Evolutionary conservation across 768 basidiomycete genomes (phyloP).

Genomic region (Panaeolus cyanescens): DNA sequence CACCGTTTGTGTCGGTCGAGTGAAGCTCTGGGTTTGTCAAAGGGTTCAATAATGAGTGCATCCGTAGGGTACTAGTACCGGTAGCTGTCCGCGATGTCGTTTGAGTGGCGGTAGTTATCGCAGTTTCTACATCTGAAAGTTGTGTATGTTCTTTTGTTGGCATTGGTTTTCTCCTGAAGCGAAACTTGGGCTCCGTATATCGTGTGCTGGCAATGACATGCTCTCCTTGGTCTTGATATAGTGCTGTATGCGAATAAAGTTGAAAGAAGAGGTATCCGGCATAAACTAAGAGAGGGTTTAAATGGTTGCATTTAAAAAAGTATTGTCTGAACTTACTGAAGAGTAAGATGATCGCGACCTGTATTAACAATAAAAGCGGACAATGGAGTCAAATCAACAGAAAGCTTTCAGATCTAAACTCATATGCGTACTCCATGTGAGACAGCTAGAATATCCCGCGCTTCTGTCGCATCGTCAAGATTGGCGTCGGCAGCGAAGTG

Average conservation of each 20-base stretch:
- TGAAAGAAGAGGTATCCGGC: conserved; percentile 78
- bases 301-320: conserved; percentile 25
- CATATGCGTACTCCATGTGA: conserved; percentile 67
- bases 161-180: not conserved
- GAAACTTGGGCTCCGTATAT: conserved; percentile 30
- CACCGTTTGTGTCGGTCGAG: conserved; percentile 5
- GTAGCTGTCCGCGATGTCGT: not conserved
- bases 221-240: conserved; percentile 57
- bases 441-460: conserved; percentile 56
- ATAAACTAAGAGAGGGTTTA: conserved; percentile 61
- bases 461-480: conserved; percentile 29
- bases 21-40: not conserved
- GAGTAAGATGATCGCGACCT: conserved; percentile 79
- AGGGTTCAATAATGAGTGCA: not conserved
- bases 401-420: not conserved
- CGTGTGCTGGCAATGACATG: conserved; percentile 34
- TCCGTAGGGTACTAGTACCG: not conserved
- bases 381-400: conserved; percentile 33
- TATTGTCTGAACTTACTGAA: conserved; percentile 50
- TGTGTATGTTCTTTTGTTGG: conserved; percentile 3
- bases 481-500: conserved; percentile 48
- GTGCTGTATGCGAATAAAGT: conserved; percentile 68
- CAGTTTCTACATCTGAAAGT: conserved; percentile 11
- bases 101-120: not conserved
- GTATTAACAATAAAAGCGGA: conserved; percentile 40